Evolutionary conservation across 1,284 basidiomycete genomes (phyloP).

Genomic region (Thecaphora thlaspeos): DNA sequence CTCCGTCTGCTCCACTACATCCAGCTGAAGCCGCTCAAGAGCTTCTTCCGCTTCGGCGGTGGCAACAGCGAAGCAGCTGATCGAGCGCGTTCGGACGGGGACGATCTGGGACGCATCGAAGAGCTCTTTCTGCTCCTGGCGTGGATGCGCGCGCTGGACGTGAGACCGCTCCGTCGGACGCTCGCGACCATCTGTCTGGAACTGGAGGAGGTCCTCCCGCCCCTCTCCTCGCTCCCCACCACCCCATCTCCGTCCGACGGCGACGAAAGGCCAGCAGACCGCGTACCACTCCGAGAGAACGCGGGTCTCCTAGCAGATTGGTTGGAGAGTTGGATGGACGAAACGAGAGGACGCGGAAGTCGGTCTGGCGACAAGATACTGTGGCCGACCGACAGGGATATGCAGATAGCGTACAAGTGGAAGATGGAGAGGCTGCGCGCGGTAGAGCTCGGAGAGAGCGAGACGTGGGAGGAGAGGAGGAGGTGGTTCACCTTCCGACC

Average conservation of each 20-base stretch:
- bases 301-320: background rate
- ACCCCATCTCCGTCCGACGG: background rate
- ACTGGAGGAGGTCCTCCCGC: background rate
- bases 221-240: background rate
- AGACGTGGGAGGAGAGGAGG: too few species aligned
- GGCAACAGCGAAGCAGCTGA: background rate
- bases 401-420: too few species aligned
- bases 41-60: constrained; percentile 1
- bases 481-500: too few species aligned
- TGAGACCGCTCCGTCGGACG: constrained; percentile 8
- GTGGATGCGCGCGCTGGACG: constrained; percentile 13
- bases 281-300: background rate
- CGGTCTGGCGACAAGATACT: too few species aligned
- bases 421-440: too few species aligned
- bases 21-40: too few species aligned
- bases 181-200: background rate
- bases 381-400: too few species aligned
- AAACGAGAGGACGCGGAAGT: too few species aligned
- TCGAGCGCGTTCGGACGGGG: background rate
- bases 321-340: background rate
- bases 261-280: background rate
- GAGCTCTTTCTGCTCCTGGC: constrained; percentile 12
- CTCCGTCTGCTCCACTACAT: constrained; percentile 1
- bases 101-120: constrained; percentile 1
- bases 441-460: too few species aligned